Conservation (phyloP, 495 filamentous ascomycete species). For the Talaromyces adpressus region DNA sequence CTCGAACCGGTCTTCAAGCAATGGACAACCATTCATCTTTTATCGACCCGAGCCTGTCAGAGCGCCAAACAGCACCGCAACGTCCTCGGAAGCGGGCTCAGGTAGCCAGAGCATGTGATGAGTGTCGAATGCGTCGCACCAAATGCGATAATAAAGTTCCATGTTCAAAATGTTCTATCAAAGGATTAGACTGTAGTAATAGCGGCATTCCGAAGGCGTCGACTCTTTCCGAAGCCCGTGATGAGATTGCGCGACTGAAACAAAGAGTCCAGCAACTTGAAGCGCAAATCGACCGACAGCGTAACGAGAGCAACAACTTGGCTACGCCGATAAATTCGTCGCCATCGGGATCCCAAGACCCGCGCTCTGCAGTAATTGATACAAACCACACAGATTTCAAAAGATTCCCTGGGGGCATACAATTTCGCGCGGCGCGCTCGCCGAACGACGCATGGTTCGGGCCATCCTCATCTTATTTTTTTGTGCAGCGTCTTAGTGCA, state of each 20-base stretch:
- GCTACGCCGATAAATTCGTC: conserved; percentile 7
- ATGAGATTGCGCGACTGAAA: conserved; percentile 15
- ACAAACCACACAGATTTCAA: conserved; percentile 9
- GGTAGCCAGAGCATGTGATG: conserved; percentile 39
- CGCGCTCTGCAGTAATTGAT: not conserved
- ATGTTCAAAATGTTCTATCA: conserved; percentile 34
- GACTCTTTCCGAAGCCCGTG: not conserved
- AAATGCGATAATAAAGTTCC: conserved; percentile 39
- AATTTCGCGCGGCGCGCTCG: conserved; percentile 20
- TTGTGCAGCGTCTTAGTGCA: conserved; percentile 25
- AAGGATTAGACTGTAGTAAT: conserved; percentile 30
- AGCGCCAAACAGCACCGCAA: not conserved
- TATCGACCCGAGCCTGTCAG: too few species aligned
- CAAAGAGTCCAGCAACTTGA: conserved; percentile 29
- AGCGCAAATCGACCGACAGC: conserved; percentile 19
- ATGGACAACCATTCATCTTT: too few species aligned
- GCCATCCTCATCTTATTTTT: conserved; percentile 32
- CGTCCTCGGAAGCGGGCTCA: conserved; percentile 22
- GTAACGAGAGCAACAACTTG: not conserved
- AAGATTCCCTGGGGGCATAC: conserved; percentile 17
- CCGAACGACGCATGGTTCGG: conserved; percentile 27
- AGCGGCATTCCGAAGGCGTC: conserved; percentile 13
- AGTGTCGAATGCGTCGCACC: conserved; percentile 36
- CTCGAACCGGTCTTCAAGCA: too few species aligned
- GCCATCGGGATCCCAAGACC: not conserved